These are phyloP conservation scores for Tillandsia leiboldiana DNA, from an alignment of 176 grass and related monocot genomes.

Conservation along the genomic window DNA sequence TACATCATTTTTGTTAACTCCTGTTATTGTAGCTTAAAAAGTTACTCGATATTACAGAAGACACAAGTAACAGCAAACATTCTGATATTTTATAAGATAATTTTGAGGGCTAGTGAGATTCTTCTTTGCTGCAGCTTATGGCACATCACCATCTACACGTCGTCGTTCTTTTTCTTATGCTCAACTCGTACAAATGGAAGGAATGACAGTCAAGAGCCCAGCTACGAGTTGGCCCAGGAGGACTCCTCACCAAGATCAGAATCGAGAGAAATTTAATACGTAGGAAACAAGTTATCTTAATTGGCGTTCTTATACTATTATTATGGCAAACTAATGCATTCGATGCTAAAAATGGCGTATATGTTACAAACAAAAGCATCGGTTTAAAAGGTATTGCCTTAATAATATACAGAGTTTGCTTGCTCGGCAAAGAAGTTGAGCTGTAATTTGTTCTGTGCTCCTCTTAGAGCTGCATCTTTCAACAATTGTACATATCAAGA, in stretches of 20 bases:
- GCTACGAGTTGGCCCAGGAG: constrained; percentile 58
- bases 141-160: constrained; percentile 95
- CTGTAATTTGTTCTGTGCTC: neutral
- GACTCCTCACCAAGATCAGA: constrained; percentile 48
- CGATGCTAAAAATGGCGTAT: neutral
- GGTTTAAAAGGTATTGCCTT: neutral
- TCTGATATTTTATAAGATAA: neutral
- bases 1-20: too few relatives aligned
- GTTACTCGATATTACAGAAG: too few relatives aligned
- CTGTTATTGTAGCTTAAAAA: too few relatives aligned
- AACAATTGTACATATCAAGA: constrained; percentile 36
- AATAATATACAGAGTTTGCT: neutral
- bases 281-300: neutral
- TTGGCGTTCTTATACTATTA: constrained; percentile 5
- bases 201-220: constrained; percentile 30
- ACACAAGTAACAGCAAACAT: neutral
- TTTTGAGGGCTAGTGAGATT: neutral
- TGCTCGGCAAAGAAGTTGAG: neutral
- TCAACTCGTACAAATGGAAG: constrained; percentile 35
- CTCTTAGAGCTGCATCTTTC: constrained; percentile 19
- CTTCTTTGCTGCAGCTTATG: constrained; percentile 57
- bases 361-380: neutral
- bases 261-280: constrained; percentile 30
- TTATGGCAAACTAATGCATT: constrained; percentile 15
- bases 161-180: constrained; percentile 91